Conservation (phyloP, 352 stramenopile species). For the Phytophthora crassamura region DNA sequence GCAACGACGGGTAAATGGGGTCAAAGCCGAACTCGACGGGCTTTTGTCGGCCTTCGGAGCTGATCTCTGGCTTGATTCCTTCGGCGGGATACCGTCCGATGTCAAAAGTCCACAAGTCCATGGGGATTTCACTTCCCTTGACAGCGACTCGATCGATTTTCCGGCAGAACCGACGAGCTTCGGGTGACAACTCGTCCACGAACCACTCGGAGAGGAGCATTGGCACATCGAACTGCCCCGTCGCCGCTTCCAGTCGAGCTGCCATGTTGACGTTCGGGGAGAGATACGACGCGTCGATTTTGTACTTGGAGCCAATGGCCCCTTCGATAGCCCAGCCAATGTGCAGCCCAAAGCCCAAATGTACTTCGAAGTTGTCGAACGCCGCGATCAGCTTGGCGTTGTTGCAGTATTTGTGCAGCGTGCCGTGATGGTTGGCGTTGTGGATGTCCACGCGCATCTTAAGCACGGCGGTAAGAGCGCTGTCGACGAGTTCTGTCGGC, state of each 20-base stretch:
- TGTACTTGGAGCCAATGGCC: slow-evolving; percentile 97
- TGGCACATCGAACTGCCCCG: slow-evolving; percentile 95
- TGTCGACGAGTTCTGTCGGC: slow-evolving; percentile 92
- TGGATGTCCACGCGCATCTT: slow-evolving; percentile 97
- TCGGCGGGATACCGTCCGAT: slow-evolving; percentile 83
- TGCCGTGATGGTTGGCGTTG: slow-evolving; percentile 90
- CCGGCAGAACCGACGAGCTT: slow-evolving; percentile 87
- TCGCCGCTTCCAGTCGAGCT: slow-evolving; percentile 94
- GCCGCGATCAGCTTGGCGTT: slow-evolving; percentile 82
- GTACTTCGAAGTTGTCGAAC: slow-evolving; percentile 93
- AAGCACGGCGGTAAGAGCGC: slow-evolving; percentile 94
- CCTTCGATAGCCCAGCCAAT: slow-evolving; percentile 99
- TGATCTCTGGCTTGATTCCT: slow-evolving; percentile 56
- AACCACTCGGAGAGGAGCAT: slow-evolving; percentile 97
- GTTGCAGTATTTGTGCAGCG: slow-evolving; percentile 83
- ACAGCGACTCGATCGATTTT: slow-evolving; percentile 97
- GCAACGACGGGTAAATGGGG: slow-evolving; percentile 72
- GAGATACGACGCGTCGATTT: slow-evolving; percentile 98
- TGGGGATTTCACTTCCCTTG: slow-evolving; percentile 96
- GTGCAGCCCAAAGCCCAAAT: slow-evolving; percentile 97
- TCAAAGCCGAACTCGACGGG: slow-evolving; percentile 83
- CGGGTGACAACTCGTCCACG: slow-evolving; percentile 91
- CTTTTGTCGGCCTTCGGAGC: slow-evolving; percentile 74
- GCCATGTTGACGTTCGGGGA: slow-evolving; percentile 99
- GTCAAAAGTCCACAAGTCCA: slow-evolving; percentile 95